Conservation (phyloP, 2,329 filamentous ascomycete genomes). For the Verticillium nonalfalfae region DNA sequence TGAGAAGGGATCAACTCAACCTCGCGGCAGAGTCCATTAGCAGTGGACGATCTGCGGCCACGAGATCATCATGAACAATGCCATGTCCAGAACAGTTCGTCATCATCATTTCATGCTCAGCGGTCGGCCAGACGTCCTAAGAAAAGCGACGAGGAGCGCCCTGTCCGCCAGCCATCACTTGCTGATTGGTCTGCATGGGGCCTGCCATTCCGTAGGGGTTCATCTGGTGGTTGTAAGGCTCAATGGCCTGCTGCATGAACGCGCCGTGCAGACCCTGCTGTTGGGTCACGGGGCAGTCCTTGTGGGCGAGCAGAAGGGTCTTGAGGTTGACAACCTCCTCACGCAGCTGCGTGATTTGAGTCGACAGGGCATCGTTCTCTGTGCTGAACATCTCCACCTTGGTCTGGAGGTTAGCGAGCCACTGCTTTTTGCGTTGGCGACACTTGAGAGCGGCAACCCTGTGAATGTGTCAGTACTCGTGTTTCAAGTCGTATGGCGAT, state of each 20-base stretch:
- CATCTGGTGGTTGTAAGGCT: slow-evolving; percentile 48
- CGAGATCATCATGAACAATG: neutral
- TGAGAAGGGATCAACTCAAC: neutral
- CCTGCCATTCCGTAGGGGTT: slow-evolving; percentile 54
- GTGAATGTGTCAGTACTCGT: slow-evolving; percentile 14
- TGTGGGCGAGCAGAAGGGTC: slow-evolving; percentile 86
- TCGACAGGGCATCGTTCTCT: slow-evolving; percentile 83
- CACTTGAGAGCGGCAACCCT: slow-evolving; percentile 96
- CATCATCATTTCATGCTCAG: neutral
- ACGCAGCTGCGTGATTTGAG: slow-evolving; percentile 75
- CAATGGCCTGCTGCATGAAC: slow-evolving; percentile 50
- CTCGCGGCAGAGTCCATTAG: neutral
- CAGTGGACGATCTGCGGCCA: neutral
- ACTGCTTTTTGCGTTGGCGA: slow-evolving; percentile 97
- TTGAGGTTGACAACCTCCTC: slow-evolving; percentile 96
- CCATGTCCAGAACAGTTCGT: neutral
- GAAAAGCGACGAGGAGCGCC: slow-evolving; percentile 50
- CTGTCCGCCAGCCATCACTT: slow-evolving; percentile 48
- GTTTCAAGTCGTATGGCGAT: neutral
- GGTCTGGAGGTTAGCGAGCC: slow-evolving; percentile 87
- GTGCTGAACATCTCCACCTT: slow-evolving; percentile 91
- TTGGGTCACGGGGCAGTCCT: slow-evolving; percentile 90
- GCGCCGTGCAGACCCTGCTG: slow-evolving; percentile 65
- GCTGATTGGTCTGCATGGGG: slow-evolving; percentile 39
- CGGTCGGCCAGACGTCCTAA: slow-evolving; percentile 27